phyloP scores from a whole-genome alignment of 2,329 filamentous ascomycete genomes.

The Tricladium varicosporioides region DNA sequence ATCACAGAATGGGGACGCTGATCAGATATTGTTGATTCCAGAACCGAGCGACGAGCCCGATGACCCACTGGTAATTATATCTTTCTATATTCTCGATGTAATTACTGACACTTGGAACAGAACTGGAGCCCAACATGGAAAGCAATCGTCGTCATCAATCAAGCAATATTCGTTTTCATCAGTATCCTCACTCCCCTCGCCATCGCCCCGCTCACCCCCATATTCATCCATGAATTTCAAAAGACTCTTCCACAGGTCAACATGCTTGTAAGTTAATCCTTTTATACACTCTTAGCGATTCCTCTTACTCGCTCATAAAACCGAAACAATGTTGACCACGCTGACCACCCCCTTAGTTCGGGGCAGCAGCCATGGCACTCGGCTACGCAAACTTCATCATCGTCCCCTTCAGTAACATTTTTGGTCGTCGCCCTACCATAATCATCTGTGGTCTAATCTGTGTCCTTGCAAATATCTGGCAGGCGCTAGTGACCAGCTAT shows the following conservation, averaged over 20 bases:
- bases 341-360: not conserved
- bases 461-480: not conserved
- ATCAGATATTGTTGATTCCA: slow-evolving; percentile 41
- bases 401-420: not conserved
- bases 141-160: slow-evolving; percentile 33
- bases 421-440: not conserved
- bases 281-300: no score
- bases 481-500: slow-evolving; percentile 6
- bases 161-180: slow-evolving; percentile 40
- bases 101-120: slow-evolving; percentile 6
- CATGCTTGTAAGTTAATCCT: not conserved
- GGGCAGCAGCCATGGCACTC: not conserved
- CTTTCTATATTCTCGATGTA: not conserved
- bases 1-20: not conserved
- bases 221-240: not conserved
- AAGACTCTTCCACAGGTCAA: not conserved
- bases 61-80: slow-evolving; percentile 40
- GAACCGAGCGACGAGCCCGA: slow-evolving; percentile 46
- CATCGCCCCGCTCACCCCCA: slow-evolving; percentile 28
- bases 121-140: slow-evolving; percentile 50
- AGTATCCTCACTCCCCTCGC: slow-evolving; percentile 43
- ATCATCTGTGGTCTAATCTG: not conserved
- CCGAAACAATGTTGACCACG: no score
- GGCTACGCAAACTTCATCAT: not conserved
- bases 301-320: no score